Conservation (phyloP, 2,329 filamentous ascomycete genomes). For the Immersiporthe knoxdaviesiana region DNA sequence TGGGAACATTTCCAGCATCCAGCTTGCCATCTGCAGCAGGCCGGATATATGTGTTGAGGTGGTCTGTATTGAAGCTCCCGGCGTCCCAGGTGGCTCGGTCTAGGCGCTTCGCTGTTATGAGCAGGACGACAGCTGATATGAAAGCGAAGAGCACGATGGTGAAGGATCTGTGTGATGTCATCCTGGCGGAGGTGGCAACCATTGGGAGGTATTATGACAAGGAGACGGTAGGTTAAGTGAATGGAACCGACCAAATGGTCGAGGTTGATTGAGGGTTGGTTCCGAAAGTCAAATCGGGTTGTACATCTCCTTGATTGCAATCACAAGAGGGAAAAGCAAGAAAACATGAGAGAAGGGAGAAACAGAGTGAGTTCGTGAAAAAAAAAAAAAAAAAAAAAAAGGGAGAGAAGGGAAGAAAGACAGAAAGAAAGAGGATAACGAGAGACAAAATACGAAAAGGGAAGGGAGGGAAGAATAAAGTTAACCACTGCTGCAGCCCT, state of each 20-base stretch:
- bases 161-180: conserved; percentile 38
- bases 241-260: conserved; percentile 1
- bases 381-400: not conserved
- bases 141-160: conserved; percentile 35
- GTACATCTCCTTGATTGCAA: not conserved
- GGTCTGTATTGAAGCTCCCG: conserved; percentile 34
- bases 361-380: not conserved
- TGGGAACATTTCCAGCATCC: not conserved
- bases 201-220: conserved; percentile 6
- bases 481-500: not conserved
- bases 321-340: no score
- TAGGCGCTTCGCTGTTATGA: conserved; percentile 40
- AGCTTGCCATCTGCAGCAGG: not conserved
- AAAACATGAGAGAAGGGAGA: not conserved
- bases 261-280: not conserved
- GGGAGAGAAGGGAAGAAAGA: not conserved
- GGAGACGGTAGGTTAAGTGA: not conserved
- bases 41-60: conserved; percentile 26
- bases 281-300: not conserved
- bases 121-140: conserved; percentile 38
- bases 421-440: not conserved
- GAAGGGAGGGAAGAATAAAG: not conserved
- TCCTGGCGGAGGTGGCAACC: conserved; percentile 31
- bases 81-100: conserved; percentile 38
- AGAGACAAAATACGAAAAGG: not conserved